Evolutionary conservation across 495 filamentous ascomycete species (phyloP), one percentile per base, ranked within the genome.

Genomic region (Penicillium lividum): DNA sequence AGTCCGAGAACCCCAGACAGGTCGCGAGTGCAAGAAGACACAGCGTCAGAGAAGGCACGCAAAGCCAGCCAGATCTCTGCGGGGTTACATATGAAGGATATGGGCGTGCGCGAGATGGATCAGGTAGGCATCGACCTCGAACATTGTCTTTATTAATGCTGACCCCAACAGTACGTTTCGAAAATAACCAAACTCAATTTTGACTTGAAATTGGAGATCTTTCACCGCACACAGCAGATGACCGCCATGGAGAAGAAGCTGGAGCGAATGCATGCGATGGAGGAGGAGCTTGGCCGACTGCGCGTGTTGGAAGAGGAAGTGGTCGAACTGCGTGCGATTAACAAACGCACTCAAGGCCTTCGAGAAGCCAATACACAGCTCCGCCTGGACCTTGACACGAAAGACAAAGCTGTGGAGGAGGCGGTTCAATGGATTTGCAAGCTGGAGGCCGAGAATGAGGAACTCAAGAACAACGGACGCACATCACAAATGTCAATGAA

Each of bases 121-220:
- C 68, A 82, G 61, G 79, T 80, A 56, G 60, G 70, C 3, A 54
- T 30, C 7, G 9, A 34, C 6, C 25, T 10, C 16, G 40, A 55
- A 5, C 1, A 22, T 2, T 15, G n/a, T 15, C 2, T 3, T 29
- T 7, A 11, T 9, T 13, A 28, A 29, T 49, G 43, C 56, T 63
- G 38, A 60, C 51, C 49, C 57, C 11, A 40, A 3, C 58, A 81
- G 74, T 77, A 80, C 57, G 72, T 82, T 49, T 84, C 80, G 3
- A 89, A 83, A 48, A 74, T 96, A 46, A 86, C 88, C 66, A 95
- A 95, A 65, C 84, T 93, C 66, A 94, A 96, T 63, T 97, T 96
- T 66, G 89, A 93, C 66, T 77, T 97, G 56, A 96, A 96, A 70
- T 77, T 96, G 48, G 89, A 93, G 59, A 78, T 96, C 2, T 89